Conservation (phyloP, 164 flowering plant species). For the Taxillus chinensis region DNA sequence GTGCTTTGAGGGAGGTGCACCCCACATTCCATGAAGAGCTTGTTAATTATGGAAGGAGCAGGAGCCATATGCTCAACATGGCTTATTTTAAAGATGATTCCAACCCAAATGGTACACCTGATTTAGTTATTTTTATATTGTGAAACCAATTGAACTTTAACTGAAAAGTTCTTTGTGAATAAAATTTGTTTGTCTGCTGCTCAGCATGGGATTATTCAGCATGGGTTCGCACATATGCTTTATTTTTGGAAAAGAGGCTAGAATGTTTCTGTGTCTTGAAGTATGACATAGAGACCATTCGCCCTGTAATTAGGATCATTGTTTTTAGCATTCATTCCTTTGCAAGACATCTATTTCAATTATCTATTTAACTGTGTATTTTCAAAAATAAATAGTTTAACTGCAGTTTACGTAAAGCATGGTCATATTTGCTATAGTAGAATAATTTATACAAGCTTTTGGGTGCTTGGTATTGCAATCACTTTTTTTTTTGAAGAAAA, state of each 20-base stretch:
- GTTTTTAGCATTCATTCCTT: too few relatives aligned
- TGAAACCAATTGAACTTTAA: background rate
- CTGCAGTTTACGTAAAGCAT: too few relatives aligned
- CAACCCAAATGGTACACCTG: slow-evolving; percentile 71
- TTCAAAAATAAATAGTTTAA: too few relatives aligned
- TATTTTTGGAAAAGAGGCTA: slow-evolving; percentile 84
- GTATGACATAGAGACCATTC: slow-evolving; percentile 78
- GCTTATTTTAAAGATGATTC: slow-evolving; percentile 96
- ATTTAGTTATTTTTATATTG: background rate
- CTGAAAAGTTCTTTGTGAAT: too few relatives aligned
- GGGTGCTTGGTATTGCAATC: too few relatives aligned
- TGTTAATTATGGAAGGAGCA: slow-evolving; percentile 73
- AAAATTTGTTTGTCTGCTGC: slow-evolving; percentile 8
- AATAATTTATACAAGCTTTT: too few relatives aligned
- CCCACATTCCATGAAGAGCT: slow-evolving; percentile 90
- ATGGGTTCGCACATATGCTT: slow-evolving; percentile 91
- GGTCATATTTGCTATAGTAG: too few relatives aligned
- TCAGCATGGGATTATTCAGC: slow-evolving; percentile 99
- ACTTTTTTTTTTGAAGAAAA: too few relatives aligned
- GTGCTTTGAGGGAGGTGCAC: slow-evolving; percentile 95
- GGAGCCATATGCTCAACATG: slow-evolving; percentile 86
- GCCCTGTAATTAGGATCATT: slow-evolving; percentile 42
- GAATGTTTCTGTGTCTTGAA: slow-evolving; percentile 84
- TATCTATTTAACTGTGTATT: too few relatives aligned
- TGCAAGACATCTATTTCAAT: too few relatives aligned